Conservation (phyloP, 805 yeast genomes). For the Zygotorulaspora florentina region DNA sequence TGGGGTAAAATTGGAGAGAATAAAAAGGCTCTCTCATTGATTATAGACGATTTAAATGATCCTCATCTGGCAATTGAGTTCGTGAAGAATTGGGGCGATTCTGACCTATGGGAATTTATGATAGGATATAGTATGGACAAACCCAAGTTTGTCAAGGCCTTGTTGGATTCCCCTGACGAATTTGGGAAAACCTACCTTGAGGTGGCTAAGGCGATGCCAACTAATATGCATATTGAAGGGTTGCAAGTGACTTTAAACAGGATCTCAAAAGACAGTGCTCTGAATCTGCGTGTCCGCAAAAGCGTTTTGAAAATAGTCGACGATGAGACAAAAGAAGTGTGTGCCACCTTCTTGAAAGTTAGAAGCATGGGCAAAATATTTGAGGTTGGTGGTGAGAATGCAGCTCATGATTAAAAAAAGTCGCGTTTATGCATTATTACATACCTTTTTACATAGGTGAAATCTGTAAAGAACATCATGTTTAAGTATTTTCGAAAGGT, state of each 20-base stretch:
- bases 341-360: conserved; percentile 30
- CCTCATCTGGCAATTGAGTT: conserved; percentile 78
- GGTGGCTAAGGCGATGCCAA: conserved; percentile 62
- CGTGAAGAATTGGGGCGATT: conserved; percentile 63
- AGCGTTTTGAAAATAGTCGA: conserved; percentile 53
- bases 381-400: conserved; percentile 6
- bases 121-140: conserved; percentile 64
- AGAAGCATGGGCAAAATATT: conserved; percentile 33
- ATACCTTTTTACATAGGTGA: background rate
- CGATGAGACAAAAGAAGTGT: conserved; percentile 44
- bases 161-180: conserved; percentile 65
- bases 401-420: background rate
- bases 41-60: conserved; percentile 72
- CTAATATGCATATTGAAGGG: conserved; percentile 58
- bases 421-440: background rate
- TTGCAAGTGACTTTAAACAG: conserved; percentile 55
- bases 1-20: conserved; percentile 81
- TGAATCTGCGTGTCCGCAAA: conserved; percentile 49
- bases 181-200: conserved; percentile 59
- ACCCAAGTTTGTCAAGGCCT: conserved; percentile 71
- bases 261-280: conserved; percentile 60
- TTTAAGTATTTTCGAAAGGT: background rate
- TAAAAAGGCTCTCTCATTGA: conserved; percentile 67
- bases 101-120: conserved; percentile 76
- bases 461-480: background rate